Evolutionary conservation across 2,329 filamentous ascomycete species (phyloP), one percentile per base, ranked within the genome.

Genomic region (Beauveria brongniartii): DNA sequence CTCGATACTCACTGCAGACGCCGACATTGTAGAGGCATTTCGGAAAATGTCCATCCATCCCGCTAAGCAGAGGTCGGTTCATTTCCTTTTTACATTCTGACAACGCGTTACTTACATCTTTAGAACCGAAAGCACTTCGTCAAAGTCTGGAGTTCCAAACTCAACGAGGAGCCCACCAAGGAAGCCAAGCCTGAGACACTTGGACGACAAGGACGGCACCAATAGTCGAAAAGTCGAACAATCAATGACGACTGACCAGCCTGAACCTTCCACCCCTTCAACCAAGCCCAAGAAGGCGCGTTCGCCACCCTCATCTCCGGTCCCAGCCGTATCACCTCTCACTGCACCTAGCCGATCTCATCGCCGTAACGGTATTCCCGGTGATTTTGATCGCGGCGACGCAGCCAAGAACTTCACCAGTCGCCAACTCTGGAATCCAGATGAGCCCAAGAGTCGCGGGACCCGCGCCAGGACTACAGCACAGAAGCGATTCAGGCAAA

Each of bases 361-460:
- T 40, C 53, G 54, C 12, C 60, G 54, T 10, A 54, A 41, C 30
- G 34, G 44, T 10, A 22, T 52, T n/a, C 30, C 41, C 2, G 58
- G 59, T 30, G 68, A 69, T 18, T 68, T 69, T 59, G 67, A 67
- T n/a, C 67, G 69, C 8, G 68, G 65, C 0, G 61, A 63, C 7
- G 54, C 51, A 51, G 55, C 64, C 30, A 69, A 68, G 47, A 67
- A 67, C 5, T 34, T 61, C 1, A 57, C 64, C 3, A 65, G 65
- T 5, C 62, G 70, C 0, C 68, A 69, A 26, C 70, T 74, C 0
- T 73, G 70, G 70, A 65, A 55, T 1, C 67, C 69, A 3, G 69
- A 70, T 30, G 66, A 67, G 14, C 53, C 55, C 22, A 59, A 44
- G 30, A 18, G 16, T 34, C 54, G 50, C 28, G n/a, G 20, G 16